Base-by-base conservation (phyloP, 352 stramenopile species). In the Paralagenidium karlingii region DNA sequence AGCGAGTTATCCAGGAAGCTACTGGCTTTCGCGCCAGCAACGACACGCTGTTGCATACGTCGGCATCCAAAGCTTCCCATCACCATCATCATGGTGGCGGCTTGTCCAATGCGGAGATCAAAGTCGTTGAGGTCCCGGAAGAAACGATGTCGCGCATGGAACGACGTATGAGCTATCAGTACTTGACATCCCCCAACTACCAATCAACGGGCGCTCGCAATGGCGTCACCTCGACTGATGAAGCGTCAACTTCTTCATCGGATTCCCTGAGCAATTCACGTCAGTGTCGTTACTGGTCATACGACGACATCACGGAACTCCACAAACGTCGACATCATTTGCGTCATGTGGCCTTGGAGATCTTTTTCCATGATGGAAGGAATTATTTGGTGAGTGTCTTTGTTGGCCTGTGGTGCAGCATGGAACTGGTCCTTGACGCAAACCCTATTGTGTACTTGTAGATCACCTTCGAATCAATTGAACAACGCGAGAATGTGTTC, bases 261-360 rank as follows among this genome's bases (percentile, higher is more conserved):
- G n/a, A n/a, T n/a, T n/a, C n/a, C n/a, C n/a, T n/a, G n/a, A n/a
- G n/a, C n/a, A n/a, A n/a, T n/a, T 56, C 50, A 12, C 71, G 82
- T 29, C 66, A 80, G 27, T 83, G 71, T n/a, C 55, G 68, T n/a
- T 80, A n/a, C n/a, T n/a, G n/a, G n/a, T n/a, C 53, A 3, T 87
- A 84, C 33, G 70, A 83, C 11, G 69, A 83, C 38, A 68, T 87
- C 19, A 57, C 60, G 6, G 70, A 87, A 52, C 48, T 87, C 13
- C 74, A 87, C 45, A 87, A 85, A 28, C 60, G 74, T 22, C 66
- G 74, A 15, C 78, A 87, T 37, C 74, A 82, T 42, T 52, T 87
- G 8, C 68, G 67, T 3, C 74, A 84, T 27, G 68, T 87, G 27
- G 71, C 70, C 0, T 53, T 87, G 8, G 74, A 87, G 43, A 43